Base-by-base conservation (phyloP, 2,329 filamentous ascomycete species). In the Aspergillus ochraceus region DNA sequence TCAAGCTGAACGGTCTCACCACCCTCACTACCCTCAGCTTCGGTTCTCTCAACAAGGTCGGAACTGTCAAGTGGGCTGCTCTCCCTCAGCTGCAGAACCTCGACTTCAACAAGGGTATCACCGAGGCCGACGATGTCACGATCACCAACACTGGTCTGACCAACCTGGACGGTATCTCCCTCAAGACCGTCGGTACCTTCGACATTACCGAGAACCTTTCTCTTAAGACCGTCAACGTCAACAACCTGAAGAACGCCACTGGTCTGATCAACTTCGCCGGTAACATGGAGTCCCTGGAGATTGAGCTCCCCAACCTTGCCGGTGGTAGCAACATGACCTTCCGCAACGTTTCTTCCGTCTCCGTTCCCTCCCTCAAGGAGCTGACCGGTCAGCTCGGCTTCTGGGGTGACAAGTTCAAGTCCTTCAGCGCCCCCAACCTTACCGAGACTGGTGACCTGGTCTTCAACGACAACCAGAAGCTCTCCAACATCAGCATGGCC, bases 201-300 rank as follows among this genome's bases (percentile, higher is more conserved):
- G 83, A 90, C 76, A 89, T 99, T 79, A 89, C 91, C 85, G 97
- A 97, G 88, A 98, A 98, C 87, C 81, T 81, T 63, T 88, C 89
- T 74, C 84, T 99, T 69, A 86, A 85, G 73, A 83, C 82, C 62
- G 90, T 96, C 81, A 85, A 86, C 73, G 77, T 81, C 66, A 90
- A 92, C 77, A 85, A 90, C 74, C 84, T 98, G 60, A 84, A 84
- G 76, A 94, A 90, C 80, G 85, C 97, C 70, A 89, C 84, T 66
- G 82, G 85, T 58, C 77, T 83, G 51, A 81, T 97, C 55, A 87
- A 84, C 71, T 87, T 99, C 74, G 86, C 88, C 69, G 88, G 89
- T 82, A 99, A 99, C 83, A 89, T 89, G 72, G 80, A 85, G 66
- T 82, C 87, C 66, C 84, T 97, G 68, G 79, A 84, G 62, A 81